These are phyloP conservation scores for Lactuca sativa DNA, from an alignment of 129 eudicot species.

Conservation along the genomic window DNA sequence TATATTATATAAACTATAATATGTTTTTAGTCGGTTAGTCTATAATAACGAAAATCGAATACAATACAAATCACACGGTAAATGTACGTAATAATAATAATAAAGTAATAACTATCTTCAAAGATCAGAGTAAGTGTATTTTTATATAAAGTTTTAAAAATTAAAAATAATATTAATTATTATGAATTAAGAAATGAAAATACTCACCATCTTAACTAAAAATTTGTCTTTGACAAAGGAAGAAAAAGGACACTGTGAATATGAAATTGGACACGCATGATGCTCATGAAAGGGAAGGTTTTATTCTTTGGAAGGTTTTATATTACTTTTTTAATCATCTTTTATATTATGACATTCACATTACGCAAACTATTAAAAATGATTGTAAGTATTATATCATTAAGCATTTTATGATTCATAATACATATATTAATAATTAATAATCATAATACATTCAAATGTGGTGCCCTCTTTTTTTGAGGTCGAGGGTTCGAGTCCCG, in stretches of 20 bases:
- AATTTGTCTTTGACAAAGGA: background rate
- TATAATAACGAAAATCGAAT: too few species aligned
- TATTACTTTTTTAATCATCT: background rate
- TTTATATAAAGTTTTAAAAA: too few species aligned
- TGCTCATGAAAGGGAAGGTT: background rate
- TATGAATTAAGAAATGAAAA: background rate
- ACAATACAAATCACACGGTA: too few species aligned
- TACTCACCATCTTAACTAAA: background rate
- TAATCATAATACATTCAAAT: too few species aligned
- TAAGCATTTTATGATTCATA: background rate
- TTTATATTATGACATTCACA: too few species aligned
- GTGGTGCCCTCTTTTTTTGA: too few species aligned
- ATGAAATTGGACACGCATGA: background rate
- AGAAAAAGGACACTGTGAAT: background rate
- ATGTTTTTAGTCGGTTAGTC: background rate
- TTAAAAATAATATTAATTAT: too few species aligned
- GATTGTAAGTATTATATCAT: too few species aligned
- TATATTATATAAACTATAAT: background rate
- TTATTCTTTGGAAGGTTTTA: background rate
- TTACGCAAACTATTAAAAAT: too few species aligned
- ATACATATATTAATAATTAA: background rate
- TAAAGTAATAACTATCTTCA: too few species aligned
- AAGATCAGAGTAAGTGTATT: background rate
- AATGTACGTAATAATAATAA: too few species aligned
- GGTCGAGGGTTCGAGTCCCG: too few species aligned